Evolutionary conservation across 1,284 basidiomycete genomes (phyloP).

Genomic region (Pterulicium gracile): DNA sequence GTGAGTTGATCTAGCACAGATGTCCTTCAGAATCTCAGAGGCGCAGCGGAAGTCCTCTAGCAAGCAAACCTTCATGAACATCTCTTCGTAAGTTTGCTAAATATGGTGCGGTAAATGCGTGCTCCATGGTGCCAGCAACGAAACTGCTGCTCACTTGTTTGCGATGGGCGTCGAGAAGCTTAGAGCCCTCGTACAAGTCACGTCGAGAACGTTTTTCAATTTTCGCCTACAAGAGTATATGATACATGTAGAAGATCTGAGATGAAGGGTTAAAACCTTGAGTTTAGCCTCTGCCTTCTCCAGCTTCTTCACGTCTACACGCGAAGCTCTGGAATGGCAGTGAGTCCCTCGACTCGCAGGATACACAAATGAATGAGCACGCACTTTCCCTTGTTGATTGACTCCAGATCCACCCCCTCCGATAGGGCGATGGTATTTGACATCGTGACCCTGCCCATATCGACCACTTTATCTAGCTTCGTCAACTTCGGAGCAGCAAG

Average conservation of each 20-base stretch:
- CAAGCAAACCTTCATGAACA: constrained; percentile 81
- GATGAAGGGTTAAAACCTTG: constrained; percentile 32
- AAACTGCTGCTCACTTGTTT: constrained; percentile 53
- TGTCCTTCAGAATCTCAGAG: neutral
- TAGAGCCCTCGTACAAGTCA: constrained; percentile 93
- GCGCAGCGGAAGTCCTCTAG: neutral
- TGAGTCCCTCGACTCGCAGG: constrained; percentile 10
- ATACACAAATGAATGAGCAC: constrained; percentile 21
- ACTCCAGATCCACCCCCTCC: constrained; percentile 88
- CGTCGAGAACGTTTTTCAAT: constrained; percentile 88
- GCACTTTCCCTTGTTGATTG: constrained; percentile 88
- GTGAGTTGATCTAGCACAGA: constrained; percentile 74
- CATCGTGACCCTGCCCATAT: constrained; percentile 83
- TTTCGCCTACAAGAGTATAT: constrained; percentile 55
- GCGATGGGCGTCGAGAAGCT: constrained; percentile 86
- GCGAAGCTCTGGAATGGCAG: constrained; percentile 57
- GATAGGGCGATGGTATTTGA: constrained; percentile 77
- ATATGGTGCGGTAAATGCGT: constrained; percentile 8
- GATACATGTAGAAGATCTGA: neutral
- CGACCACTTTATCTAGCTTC: constrained; percentile 88
- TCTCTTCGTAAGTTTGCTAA: constrained; percentile 93
- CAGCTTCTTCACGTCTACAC: constrained; percentile 95
- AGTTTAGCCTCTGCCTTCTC: constrained; percentile 99
- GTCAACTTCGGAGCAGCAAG: constrained; percentile 50
- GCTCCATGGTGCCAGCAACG: neutral